Conservation (phyloP, 116 monocot species). For the Cymodocea nodosa region DNA sequence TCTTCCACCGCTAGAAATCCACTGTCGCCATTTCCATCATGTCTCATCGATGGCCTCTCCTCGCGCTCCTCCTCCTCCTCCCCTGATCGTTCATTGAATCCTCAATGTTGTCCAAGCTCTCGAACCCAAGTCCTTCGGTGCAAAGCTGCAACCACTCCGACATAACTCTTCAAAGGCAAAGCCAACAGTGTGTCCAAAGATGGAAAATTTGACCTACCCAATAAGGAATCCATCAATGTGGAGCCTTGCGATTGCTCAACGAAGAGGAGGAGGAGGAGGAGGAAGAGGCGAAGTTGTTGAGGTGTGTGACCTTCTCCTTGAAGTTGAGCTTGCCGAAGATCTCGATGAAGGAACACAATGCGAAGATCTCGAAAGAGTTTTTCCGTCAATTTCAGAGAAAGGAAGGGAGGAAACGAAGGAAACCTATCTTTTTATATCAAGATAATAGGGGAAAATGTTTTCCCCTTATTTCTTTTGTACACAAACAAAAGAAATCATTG, state of each 20-base stretch:
- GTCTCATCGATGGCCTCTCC: background rate
- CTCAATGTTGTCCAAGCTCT: constrained; percentile 48
- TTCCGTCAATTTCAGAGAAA: no score
- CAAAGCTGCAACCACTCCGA: constrained; percentile 45
- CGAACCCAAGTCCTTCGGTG: constrained; percentile 82
- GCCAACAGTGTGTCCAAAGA: background rate
- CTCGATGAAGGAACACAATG: constrained; percentile 8
- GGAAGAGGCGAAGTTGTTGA: background rate
- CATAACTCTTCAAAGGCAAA: background rate
- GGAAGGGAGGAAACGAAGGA: no score
- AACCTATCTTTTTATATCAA: no score
- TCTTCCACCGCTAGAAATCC: constrained; percentile 48
- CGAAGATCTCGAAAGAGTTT: no score
- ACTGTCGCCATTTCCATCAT: constrained; percentile 30
- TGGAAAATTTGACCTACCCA: background rate
- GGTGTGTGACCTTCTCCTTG: constrained; percentile 7
- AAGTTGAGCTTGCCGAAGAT: constrained; percentile 21
- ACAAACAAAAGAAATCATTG: no score
- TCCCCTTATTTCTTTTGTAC: no score
- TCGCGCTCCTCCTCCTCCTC: background rate
- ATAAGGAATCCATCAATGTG: background rate
- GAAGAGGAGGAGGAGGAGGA: no score
- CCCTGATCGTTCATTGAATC: constrained; percentile 1
- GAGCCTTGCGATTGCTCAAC: background rate
- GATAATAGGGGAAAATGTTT: no score